These are phyloP conservation scores for Lepidium aucheri DNA, from an alignment of 345 rosid species.

Conservation along the genomic window DNA sequence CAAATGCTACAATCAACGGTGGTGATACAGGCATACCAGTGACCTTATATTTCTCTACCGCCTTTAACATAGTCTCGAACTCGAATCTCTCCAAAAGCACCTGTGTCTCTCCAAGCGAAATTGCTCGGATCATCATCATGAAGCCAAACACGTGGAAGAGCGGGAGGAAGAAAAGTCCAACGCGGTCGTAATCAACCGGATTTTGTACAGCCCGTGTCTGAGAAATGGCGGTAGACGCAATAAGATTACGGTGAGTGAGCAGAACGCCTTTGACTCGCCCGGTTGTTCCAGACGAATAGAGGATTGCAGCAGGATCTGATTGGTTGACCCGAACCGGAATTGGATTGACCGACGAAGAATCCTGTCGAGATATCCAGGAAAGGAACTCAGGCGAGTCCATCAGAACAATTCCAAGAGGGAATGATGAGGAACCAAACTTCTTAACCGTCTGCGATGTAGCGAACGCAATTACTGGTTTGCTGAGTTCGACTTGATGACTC, in stretches of 20 bases:
- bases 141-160: constrained; percentile 50
- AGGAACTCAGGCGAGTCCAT: constrained; percentile 72
- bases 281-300: constrained; percentile 80
- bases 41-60: constrained; percentile 52
- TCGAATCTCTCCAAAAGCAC: constrained; percentile 50
- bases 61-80: constrained; percentile 39
- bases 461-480: constrained; percentile 62
- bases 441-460: constrained; percentile 43
- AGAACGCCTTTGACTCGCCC: constrained; percentile 66
- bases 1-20: constrained; percentile 58
- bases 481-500: constrained; percentile 46
- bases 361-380: constrained; percentile 30
- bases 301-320: constrained; percentile 57
- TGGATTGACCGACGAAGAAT: background rate
- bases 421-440: constrained; percentile 27
- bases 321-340: constrained; percentile 35
- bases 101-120: constrained; percentile 32
- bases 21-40: constrained; percentile 75
- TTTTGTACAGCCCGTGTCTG: constrained; percentile 8
- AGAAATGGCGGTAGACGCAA: constrained; percentile 50
- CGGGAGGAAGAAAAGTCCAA: constrained; percentile 45
- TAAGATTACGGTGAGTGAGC: constrained; percentile 62
- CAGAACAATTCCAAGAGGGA: constrained; percentile 38
- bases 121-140: constrained; percentile 35
- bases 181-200: constrained; percentile 29